Evolutionary conservation across 352 stramenopile species (phyloP).

Genomic region (Pythium rhizo-oryzae): DNA sequence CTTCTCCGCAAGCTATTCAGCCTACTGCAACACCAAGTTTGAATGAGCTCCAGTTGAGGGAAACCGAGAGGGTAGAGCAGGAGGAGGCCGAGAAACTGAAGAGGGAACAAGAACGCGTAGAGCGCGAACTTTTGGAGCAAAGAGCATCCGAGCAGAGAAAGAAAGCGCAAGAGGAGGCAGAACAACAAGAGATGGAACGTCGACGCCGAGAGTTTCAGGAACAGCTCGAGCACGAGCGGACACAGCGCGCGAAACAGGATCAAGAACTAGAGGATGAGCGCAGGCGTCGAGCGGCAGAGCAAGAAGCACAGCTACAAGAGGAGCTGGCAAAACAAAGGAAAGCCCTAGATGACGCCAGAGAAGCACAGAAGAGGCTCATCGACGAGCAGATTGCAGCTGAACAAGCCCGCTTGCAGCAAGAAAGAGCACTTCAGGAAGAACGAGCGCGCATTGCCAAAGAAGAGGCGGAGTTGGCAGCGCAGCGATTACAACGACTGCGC

Average conservation of each 20-base stretch:
- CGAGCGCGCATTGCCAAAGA: conserved; percentile 23
- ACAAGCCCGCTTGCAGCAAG: conserved; percentile 23
- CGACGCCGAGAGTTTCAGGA: conserved; percentile 48
- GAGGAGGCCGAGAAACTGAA: conserved; percentile 30
- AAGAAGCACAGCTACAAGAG: conserved; percentile 37
- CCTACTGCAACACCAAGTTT: neutral
- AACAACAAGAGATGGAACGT: conserved; percentile 41
- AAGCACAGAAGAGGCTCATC: conserved; percentile 35
- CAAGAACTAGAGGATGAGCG: conserved; percentile 37
- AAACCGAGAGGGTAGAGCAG: neutral
- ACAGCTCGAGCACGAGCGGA: conserved; percentile 40
- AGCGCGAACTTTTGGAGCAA: conserved; percentile 54
- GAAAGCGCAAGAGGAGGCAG: conserved; percentile 38
- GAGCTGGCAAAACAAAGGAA: conserved; percentile 41
- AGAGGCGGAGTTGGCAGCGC: conserved; percentile 25
- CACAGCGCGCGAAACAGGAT: conserved; percentile 42
- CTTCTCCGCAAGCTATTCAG: neutral
- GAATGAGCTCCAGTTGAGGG: neutral
- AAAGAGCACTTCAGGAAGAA: conserved; percentile 26
- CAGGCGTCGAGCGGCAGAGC: conserved; percentile 28
- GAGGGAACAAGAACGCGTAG: conserved; percentile 40
- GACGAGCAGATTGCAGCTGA: conserved; percentile 29
- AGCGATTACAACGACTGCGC: conserved; percentile 26
- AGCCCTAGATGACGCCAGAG: conserved; percentile 35
- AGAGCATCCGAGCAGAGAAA: conserved; percentile 51